Evolutionary conservation across 2,329 filamentous ascomycete genomes (phyloP).

Genomic region (Paecilomyces dactylethromorphus): DNA sequence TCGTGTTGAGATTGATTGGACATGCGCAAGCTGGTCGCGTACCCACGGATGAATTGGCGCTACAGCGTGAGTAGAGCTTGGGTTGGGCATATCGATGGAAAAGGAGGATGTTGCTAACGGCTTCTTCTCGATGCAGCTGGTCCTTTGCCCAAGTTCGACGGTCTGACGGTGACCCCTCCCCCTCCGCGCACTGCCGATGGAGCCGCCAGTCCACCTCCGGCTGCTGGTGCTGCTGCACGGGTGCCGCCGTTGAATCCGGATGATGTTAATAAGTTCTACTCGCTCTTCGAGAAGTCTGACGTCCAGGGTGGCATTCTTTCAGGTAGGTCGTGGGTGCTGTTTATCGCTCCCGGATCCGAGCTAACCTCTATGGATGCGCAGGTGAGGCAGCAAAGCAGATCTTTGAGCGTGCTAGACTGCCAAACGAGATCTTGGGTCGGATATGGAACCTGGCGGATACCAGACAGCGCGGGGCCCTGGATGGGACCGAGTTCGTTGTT

Average conservation of each 20-base stretch:
- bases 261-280: constrained; percentile 81
- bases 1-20: constrained; percentile 88
- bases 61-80: constrained; percentile 53
- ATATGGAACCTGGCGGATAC: constrained; percentile 96
- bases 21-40: constrained; percentile 86
- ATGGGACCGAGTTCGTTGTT: constrained; percentile 89
- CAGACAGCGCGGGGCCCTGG: constrained; percentile 80
- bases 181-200: constrained; percentile 53
- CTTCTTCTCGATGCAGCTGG: constrained; percentile 44
- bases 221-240: constrained; percentile 60
- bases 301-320: constrained; percentile 70
- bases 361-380: constrained; percentile 16
- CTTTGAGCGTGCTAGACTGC: constrained; percentile 85
- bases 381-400: constrained; percentile 87
- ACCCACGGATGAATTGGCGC: constrained; percentile 72
- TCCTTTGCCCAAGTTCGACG: constrained; percentile 89
- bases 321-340: constrained; percentile 34
- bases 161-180: constrained; percentile 49
- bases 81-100: not conserved
- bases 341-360: not conserved
- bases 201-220: constrained; percentile 38
- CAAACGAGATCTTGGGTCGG: constrained; percentile 83
- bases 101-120: constrained; percentile 6
- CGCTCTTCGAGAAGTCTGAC: constrained; percentile 85
- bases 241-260: constrained; percentile 84